Percentiles rank a stretch among this genome's conserved stretches.
These are phyloP conservation scores for Albizia julibrissin DNA, from an alignment of 306 rosid genomes.

Conservation along the genomic window DNA sequence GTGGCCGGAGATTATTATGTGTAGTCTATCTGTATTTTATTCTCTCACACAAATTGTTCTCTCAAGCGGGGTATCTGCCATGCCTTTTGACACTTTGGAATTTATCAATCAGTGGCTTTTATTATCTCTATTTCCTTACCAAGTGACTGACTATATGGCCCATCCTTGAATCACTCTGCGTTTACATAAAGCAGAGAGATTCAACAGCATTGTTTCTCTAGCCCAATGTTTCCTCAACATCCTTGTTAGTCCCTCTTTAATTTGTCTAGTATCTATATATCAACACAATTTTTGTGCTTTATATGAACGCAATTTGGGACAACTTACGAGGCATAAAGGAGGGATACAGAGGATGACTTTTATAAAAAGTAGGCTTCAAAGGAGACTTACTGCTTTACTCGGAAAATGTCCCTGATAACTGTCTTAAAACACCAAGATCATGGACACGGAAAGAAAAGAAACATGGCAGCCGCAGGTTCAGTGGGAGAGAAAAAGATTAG, in stretches of 20 bases:
- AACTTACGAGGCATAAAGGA: constrained; percentile 6
- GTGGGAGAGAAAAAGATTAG: background rate
- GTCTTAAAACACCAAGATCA: constrained; percentile 14
- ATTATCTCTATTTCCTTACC: background rate
- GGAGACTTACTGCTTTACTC: background rate
- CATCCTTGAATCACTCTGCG: constrained; percentile 27
- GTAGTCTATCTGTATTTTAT: constrained; percentile 21
- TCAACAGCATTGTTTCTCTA: constrained; percentile 14
- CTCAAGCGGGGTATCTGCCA: constrained; percentile 29
- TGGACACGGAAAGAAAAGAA: constrained; percentile 1
- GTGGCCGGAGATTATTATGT: constrained; percentile 13
- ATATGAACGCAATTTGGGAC: constrained; percentile 6
- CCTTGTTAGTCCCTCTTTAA: constrained; percentile 15
- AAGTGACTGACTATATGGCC: constrained; percentile 11
- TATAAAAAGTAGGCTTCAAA: background rate
- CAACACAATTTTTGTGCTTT: constrained; percentile 5
- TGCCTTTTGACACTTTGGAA: constrained; percentile 29
- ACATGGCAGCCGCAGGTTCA: background rate
- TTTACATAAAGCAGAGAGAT: constrained; percentile 38
- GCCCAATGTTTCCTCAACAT: background rate
- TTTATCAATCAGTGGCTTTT: constrained; percentile 37
- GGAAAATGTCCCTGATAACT: background rate
- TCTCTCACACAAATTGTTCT: constrained; percentile 46
- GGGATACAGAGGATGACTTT: background rate
- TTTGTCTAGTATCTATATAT: background rate